Base-by-base conservation (phyloP, 352 stramenopile genomes). In the Globisporangium heterothallicum region DNA sequence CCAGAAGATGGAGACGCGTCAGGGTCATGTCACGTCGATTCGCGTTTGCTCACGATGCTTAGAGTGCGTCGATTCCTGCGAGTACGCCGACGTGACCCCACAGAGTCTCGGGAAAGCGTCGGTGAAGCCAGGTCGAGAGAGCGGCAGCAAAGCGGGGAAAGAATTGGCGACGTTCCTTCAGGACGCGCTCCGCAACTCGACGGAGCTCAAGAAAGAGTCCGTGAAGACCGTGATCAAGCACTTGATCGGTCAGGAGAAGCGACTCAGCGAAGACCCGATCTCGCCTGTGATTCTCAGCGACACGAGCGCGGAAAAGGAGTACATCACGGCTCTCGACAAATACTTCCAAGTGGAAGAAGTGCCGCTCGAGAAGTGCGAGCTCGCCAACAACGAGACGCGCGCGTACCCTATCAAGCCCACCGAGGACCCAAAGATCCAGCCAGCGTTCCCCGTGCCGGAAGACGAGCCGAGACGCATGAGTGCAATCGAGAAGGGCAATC, bases 391-490 rank as follows among this genome's bases (percentile, higher is more conserved):
- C 7, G 50, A 53, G 14, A 63, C 56, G n/a, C 69, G 76, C 16
- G 32, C 56, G 16, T 87, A 87, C 49, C 53, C 58, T 10, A 43
- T 74, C 36, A 50, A 44, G 42, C 60, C 42, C 63, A 66, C 13
- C 9, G 18, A 14, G 16, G 40, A 45, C 7, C 49, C 56, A 16
- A 2, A 22, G 2, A 45, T 10, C 3, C 18, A 9, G 7, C 8
- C 21, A 26, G 40, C 43, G 19, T 47, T 38, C 41, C 74, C 72
- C 7, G 54, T 79, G 12, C 65, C 70, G 25, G 49, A 56, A 13
- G 68, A 79, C 35, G 74, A 84, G 53, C 30, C 38, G 12, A 27
- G 57, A n/a, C 63, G 74, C 6, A 29, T 82, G 41, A 46, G 68
- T 14, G 70, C 56, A 41, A 69, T 86, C 42, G 42, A 74, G 24